Base-by-base conservation (phyloP, 306 rosid genomes). In the Prunus salicina region DNA sequence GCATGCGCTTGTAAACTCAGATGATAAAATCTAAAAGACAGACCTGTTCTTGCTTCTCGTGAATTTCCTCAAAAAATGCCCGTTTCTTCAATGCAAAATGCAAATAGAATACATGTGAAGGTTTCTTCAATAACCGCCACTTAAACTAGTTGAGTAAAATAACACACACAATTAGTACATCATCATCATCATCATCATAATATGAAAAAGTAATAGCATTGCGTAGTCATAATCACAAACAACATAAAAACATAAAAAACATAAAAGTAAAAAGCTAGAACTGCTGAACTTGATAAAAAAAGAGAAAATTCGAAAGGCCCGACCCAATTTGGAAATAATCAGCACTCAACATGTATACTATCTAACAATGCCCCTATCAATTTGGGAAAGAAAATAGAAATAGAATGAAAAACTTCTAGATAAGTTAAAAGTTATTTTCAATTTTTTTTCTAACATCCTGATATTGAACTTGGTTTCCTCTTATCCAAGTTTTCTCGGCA, bases 11-110 rank as follows among this genome's bases (percentile, higher is more conserved):
- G 10, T 24, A 18, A 57, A 51, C 45, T 72, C 47, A 71, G 32
- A 78, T 50, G 58, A 30, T 64, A 60, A 14, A 81, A 47, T 52
- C 20, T 15, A 64, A 30, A 46, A 55, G 43, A 76, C 82, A 78
- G 69, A 93, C 99, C 98, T 96, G 99, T 71, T 96, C 99, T 80
- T 96, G 99, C 87, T 96, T 96, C 88, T 88, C 99, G 0, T 91
- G 93, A 84, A 96, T 96, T 85, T 96, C 99, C 87, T 92, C 98
- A 2, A 96, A 83, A 79, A 96, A 80, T 13, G 79, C 96, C 53
- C 99, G 96, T 63, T 88, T 96, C 90, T 96, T 96, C 89, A 96
- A 77, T 2, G 96, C 87, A 28, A 96, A 96, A 90, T 92, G 99
- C 86, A 96, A 85, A 79, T 84, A 91, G 81, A 96, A 88, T 65